A percentile compares a stretch with the other conserved stretches of the same genome.
phyloP scores from a whole-genome alignment of 1,284 basidiomycete species.

The Irpex sp. region DNA sequence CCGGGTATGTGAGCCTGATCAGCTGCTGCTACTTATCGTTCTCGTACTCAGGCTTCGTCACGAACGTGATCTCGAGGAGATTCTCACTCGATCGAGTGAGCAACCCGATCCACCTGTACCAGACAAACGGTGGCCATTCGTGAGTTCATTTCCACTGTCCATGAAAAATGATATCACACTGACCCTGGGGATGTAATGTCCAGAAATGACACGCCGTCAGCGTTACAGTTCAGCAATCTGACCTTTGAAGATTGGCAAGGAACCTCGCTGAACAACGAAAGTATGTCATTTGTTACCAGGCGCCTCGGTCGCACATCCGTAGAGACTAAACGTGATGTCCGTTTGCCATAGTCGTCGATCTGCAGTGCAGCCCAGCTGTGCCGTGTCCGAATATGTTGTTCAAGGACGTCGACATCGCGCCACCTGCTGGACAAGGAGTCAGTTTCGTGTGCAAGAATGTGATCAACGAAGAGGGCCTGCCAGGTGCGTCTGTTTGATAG shows the following conservation, averaged over 20 bases:
- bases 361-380: slow-evolving; percentile 51
- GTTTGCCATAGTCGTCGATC: slow-evolving; percentile 41
- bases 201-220: slow-evolving; percentile 50
- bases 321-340: neutral
- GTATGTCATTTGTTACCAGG: slow-evolving; percentile 28
- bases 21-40: neutral
- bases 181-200: neutral
- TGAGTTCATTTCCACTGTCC: slow-evolving; percentile 22
- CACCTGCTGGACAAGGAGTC: slow-evolving; percentile 33
- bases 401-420: slow-evolving; percentile 36
- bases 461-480: slow-evolving; percentile 36
- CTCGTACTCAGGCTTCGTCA: slow-evolving; percentile 38
- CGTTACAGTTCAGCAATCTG: slow-evolving; percentile 44
- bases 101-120: slow-evolving; percentile 45
- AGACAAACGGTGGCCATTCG: slow-evolving; percentile 51
- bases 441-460: slow-evolving; percentile 47
- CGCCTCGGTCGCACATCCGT: neutral
- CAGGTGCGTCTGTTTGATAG: slow-evolving; percentile 23
- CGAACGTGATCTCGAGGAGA: slow-evolving; percentile 45
- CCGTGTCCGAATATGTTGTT: slow-evolving; percentile 47
- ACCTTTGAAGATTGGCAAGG: slow-evolving; percentile 48
- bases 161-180: neutral
- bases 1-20: neutral
- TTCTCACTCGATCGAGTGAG: slow-evolving; percentile 45
- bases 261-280: slow-evolving; percentile 36